Percentiles rank a stretch among this genome's conserved stretches.
Evolutionary conservation across 805 yeast species (phyloP).

Genomic region (Clavispora santaluciae): DNA sequence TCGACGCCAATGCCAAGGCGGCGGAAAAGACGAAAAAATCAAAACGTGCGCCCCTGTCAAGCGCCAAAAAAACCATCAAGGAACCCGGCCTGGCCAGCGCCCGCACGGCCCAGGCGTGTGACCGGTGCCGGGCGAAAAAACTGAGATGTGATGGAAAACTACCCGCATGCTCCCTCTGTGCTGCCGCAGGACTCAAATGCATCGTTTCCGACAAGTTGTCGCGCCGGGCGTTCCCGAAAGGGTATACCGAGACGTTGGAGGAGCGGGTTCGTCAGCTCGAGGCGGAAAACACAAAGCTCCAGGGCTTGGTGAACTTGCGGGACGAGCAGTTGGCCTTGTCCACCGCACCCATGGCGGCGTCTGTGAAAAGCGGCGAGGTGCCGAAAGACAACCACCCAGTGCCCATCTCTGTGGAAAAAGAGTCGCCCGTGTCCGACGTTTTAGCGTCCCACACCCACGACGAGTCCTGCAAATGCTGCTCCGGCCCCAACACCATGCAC

Average conservation of each 20-base stretch:
- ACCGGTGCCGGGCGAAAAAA: conserved; percentile 78
- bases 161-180: conserved; percentile 73
- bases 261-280: conserved; percentile 84
- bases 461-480: conserved; percentile 49
- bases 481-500: conserved; percentile 49
- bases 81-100: conserved; percentile 64
- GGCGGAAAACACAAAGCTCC: conserved; percentile 67
- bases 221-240: conserved; percentile 83
- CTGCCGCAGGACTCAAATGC: conserved; percentile 80
- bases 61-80: conserved; percentile 41
- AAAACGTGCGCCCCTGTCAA: not conserved
- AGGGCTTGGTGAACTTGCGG: conserved; percentile 57
- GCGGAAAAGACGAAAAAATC: not conserved
- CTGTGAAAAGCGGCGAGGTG: not conserved
- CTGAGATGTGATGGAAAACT: conserved; percentile 73
- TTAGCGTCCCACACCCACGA: conserved; percentile 20
- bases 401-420: not conserved
- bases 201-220: conserved; percentile 83
- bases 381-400: not conserved
- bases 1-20: not conserved
- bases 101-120: conserved; percentile 88
- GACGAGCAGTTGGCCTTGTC: conserved; percentile 54
- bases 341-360: not conserved
- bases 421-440: not conserved
- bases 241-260: conserved; percentile 86